These are phyloP conservation scores for Paxillus involutus DNA, from an alignment of 768 basidiomycete genomes.

Conservation along the genomic window DNA sequence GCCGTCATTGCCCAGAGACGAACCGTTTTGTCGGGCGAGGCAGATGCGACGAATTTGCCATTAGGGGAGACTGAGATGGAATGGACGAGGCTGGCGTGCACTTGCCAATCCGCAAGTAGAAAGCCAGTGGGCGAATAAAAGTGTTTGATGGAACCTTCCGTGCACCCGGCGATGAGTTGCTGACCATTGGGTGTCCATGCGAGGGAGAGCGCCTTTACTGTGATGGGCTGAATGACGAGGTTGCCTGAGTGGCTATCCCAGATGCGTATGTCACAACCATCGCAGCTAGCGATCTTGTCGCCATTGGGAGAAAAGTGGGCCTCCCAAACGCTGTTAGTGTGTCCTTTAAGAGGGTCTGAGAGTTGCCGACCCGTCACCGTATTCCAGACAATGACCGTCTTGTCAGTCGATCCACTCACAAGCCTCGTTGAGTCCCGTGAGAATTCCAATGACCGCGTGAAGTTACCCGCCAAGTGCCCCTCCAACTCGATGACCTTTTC, in stretches of 20 bases:
- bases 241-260: neutral
- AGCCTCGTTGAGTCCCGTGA: too few species aligned
- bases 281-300: neutral
- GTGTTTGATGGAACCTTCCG: neutral
- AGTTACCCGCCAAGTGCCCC: neutral
- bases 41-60: conserved; percentile 8
- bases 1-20: conserved; percentile 12
- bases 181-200: neutral
- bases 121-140: conserved; percentile 3
- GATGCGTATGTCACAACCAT: neutral
- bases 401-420: neutral
- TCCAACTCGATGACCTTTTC: neutral
- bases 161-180: neutral
- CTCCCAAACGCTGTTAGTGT: neutral
- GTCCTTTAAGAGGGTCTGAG: neutral
- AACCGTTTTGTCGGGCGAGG: conserved; percentile 11
- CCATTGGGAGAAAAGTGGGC: neutral
- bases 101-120: conserved; percentile 1
- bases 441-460: neutral
- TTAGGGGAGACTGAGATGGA: conserved; percentile 10
- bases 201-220: neutral
- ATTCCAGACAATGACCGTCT: neutral
- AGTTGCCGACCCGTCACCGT: neutral
- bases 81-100: conserved; percentile 4
- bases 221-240: neutral